Percentiles rank a stretch among this genome's conserved stretches.
These are phyloP conservation scores for Tylopilus sp. DNA, from an alignment of 768 basidiomycete species.

Conservation along the genomic window DNA sequence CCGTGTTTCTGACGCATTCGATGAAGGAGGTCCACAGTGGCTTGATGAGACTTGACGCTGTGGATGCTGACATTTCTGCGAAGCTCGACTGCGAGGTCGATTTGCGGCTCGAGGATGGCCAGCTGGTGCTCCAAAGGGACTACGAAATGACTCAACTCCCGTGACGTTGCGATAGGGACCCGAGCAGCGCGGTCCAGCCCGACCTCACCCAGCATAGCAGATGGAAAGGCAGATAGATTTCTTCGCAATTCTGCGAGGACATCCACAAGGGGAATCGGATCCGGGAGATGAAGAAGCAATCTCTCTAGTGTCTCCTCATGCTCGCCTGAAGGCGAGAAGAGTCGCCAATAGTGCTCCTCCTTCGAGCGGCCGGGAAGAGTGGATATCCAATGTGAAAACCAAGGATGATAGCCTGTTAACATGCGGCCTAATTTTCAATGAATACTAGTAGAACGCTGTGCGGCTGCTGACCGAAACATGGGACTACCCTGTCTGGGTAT, in stretches of 20 bases:
- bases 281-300: slow-evolving; percentile 65
- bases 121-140: slow-evolving; percentile 82
- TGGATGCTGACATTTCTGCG: slow-evolving; percentile 81
- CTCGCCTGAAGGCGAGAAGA: slow-evolving; percentile 52
- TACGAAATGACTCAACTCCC: slow-evolving; percentile 69
- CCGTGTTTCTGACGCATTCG: slow-evolving; percentile 58
- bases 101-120: slow-evolving; percentile 73
- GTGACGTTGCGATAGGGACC: slow-evolving; percentile 56
- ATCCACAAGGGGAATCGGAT: slow-evolving; percentile 60
- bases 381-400: slow-evolving; percentile 84
- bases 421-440: slow-evolving; percentile 9
- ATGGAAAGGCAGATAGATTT: slow-evolving; percentile 58
- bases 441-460: slow-evolving; percentile 10
- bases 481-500: slow-evolving; percentile 68
- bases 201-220: slow-evolving; percentile 89
- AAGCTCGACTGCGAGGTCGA: slow-evolving; percentile 80
- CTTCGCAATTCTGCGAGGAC: slow-evolving; percentile 56
- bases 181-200: slow-evolving; percentile 84
- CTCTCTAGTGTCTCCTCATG: slow-evolving; percentile 44
- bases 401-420: slow-evolving; percentile 84
- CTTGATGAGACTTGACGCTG: slow-evolving; percentile 74
- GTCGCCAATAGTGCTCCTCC: slow-evolving; percentile 67
- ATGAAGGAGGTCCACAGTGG: slow-evolving; percentile 62
- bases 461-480: slow-evolving; percentile 75
- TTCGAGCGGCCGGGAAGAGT: slow-evolving; percentile 44